Conservation (phyloP, 345 rosid species). For the Viola odorata region DNA sequence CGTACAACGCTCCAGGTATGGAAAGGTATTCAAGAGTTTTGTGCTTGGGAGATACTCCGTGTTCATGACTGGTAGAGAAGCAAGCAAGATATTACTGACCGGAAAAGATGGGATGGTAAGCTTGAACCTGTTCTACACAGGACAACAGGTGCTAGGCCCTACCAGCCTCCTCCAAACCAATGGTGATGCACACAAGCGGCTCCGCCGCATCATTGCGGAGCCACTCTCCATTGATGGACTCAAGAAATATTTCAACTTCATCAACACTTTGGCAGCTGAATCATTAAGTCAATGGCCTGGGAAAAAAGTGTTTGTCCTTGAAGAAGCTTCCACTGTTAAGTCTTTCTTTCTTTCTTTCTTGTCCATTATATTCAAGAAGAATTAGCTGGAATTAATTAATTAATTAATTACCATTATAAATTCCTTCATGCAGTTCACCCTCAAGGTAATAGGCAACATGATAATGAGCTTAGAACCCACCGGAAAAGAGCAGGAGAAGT, state of each 20-base stretch:
- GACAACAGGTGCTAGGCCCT: constrained; percentile 53
- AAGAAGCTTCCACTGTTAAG: constrained; percentile 67
- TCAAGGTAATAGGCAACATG: constrained; percentile 66
- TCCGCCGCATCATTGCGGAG: constrained; percentile 48
- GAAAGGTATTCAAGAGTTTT: constrained; percentile 55
- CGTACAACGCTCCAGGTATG: constrained; percentile 41
- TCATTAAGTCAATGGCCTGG: constrained; percentile 52
- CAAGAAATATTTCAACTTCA: constrained; percentile 51
- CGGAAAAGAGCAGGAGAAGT: constrained; percentile 56
- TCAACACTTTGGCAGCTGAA: constrained; percentile 42
- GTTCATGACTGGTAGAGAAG: constrained; percentile 66
- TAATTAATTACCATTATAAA: background rate
- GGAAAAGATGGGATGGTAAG: constrained; percentile 75
- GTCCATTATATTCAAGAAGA: background rate
- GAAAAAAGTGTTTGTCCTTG: constrained; percentile 38
- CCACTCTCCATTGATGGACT: constrained; percentile 59
- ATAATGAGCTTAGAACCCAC: constrained; percentile 64
- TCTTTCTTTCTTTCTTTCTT: background rate
- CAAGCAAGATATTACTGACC: constrained; percentile 54
- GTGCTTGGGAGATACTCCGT: constrained; percentile 52
- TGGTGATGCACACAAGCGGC: constrained; percentile 57
- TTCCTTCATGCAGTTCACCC: constrained; percentile 54
- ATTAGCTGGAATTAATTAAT: too few relatives aligned
- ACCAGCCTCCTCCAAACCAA: constrained; percentile 57
- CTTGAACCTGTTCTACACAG: constrained; percentile 62